Percentiles rank a stretch among this genome's conserved stretches.
Conservation (phyloP, 179 eudicot genomes). For the Beta macrorhiza region DNA sequence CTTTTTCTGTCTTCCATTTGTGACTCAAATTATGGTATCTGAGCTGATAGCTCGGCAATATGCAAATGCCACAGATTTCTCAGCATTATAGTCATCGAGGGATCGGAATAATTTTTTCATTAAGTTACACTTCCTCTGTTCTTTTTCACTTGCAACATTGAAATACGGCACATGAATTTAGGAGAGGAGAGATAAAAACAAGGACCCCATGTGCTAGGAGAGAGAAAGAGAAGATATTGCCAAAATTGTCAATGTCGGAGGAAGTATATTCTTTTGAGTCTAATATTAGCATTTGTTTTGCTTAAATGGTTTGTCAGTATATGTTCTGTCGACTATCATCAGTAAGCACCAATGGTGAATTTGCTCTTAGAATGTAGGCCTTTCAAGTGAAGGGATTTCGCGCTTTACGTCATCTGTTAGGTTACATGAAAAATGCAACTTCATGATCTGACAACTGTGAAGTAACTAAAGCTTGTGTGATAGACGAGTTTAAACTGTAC, state of each 20-base stretch:
- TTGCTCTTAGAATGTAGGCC: background rate
- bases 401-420: background rate
- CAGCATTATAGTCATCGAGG: background rate
- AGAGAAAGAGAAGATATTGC: too few relatives aligned
- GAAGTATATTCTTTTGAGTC: background rate
- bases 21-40: background rate
- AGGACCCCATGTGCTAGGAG: too few relatives aligned
- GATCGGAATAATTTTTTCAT: background rate
- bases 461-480: background rate
- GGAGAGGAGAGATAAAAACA: too few relatives aligned
- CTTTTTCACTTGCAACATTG: too few relatives aligned
- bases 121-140: background rate
- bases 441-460: background rate
- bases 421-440: background rate
- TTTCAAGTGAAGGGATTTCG: background rate
- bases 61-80: background rate
- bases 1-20: background rate
- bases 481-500: conserved; percentile 6
- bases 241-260: too few relatives aligned
- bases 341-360: background rate
- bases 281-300: background rate
- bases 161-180: too few relatives aligned
- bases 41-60: conserved; percentile 5
- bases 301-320: background rate
- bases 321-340: background rate